These are phyloP conservation scores for Spinacia oleracea DNA, from an alignment of 179 eudicot species.

Conservation along the genomic window DNA sequence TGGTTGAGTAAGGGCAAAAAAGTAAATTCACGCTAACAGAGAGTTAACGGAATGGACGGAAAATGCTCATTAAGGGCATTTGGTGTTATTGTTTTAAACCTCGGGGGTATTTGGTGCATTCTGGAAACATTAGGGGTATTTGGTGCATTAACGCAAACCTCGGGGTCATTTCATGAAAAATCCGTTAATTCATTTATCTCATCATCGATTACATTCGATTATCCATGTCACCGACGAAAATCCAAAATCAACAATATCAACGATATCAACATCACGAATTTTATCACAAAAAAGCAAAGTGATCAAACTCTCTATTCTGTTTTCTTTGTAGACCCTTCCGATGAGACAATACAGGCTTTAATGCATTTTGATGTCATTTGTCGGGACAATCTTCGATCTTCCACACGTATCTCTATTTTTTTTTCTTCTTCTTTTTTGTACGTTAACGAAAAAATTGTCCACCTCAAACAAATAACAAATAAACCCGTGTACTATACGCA, in stretches of 20 bases:
- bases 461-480: no score
- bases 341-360: neutral
- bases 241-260: conserved; percentile 1
- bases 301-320: neutral
- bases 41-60: no score
- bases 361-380: neutral
- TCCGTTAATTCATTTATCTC: no score
- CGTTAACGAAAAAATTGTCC: neutral
- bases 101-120: no score
- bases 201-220: neutral
- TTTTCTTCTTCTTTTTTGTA: neutral
- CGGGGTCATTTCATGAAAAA: no score
- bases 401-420: neutral
- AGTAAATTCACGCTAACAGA: no score
- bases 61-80: no score
- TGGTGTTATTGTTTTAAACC: no score
- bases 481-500: no score
- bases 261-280: neutral
- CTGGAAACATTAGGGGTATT: no score
- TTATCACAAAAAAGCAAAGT: neutral
- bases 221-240: conserved; percentile 11
- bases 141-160: no score
- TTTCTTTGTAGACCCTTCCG: neutral
- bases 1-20: no score
- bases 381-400: neutral